Conservation (phyloP, 345 rosid genomes). For the Camelina neglecta region DNA sequence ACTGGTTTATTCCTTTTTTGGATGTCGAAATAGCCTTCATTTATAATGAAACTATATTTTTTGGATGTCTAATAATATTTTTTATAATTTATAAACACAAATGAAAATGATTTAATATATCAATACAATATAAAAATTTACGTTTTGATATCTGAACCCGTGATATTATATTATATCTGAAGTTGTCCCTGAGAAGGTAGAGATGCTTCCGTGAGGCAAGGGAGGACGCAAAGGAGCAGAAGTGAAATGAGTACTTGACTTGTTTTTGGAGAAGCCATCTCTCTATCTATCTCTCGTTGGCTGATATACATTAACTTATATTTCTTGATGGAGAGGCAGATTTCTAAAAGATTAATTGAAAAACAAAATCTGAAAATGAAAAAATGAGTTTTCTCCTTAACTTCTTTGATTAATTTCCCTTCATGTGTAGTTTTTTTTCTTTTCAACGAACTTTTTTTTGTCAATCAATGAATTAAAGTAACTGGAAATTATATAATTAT, state of each 20-base stretch:
- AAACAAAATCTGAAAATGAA: background rate
- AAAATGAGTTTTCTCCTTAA: background rate
- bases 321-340: background rate
- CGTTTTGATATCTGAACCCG: background rate
- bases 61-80: too few species aligned
- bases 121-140: background rate
- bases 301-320: background rate
- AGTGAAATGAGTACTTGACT: background rate
- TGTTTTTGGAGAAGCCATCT: background rate
- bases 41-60: too few species aligned
- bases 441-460: too few species aligned
- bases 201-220: background rate
- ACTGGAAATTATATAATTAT: too few species aligned
- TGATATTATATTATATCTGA: too few species aligned
- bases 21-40: too few species aligned
- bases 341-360: background rate
- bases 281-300: background rate
- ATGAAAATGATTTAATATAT: background rate
- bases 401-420: background rate
- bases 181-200: background rate
- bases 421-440: too few species aligned
- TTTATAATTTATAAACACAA: background rate
- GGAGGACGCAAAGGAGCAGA: conserved; percentile 8
- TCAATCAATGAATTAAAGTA: background rate
- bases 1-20: too few species aligned